Base-by-base conservation (phyloP, 1,284 basidiomycete species). In the Trichosporon sp. region DNA sequence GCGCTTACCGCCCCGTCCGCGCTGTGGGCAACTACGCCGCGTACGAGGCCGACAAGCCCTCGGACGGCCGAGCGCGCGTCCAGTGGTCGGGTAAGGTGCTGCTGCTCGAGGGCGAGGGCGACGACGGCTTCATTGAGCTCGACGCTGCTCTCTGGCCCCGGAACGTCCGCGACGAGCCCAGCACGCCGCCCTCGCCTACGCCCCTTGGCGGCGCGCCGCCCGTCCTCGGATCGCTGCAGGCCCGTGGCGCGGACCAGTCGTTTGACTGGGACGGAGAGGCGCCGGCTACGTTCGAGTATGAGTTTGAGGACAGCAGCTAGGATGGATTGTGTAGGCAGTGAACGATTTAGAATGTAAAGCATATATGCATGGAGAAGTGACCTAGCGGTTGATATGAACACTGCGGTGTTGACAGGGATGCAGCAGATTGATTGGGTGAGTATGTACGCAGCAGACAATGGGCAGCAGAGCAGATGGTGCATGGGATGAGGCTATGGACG, bases 201-300 rank as follows among this genome's bases (percentile, higher is more conserved):
- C 78, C 74, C 19, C 71, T 72, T 14, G 70, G 65, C 8, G 67
- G 73, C n/a, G 70, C 74, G 16, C 70, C 66, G 11, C 69, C 65
- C 21, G 52, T 66, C 16, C 66, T 61, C 31, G 64, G 74, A 19
- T 69, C 73, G 72, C 75, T 61, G 71, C 75, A 63, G 76, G 65
- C 2, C 64, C n/a, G 69, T 68, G 27, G 63, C 69, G 19, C 70
- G 67, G 27, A 68, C 70, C 8, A 73, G 81, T 78, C 63, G 23
- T 61, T 68, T 16, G 88, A 89, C 70, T 85, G 81, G 23, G 92
- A 94, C 74, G 88, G 87, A n/a, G 87, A 86, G 54, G 85, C 87
- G 23, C 92, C 92, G 69, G 84, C 84, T 73, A 77, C 79, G 36
- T 81, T 80, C 61, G 77, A 80, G 69, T 76, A 73, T 67, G 71